Conservation (phyloP, 495 filamentous ascomycete genomes). For the Penicillium flavigenum region DNA sequence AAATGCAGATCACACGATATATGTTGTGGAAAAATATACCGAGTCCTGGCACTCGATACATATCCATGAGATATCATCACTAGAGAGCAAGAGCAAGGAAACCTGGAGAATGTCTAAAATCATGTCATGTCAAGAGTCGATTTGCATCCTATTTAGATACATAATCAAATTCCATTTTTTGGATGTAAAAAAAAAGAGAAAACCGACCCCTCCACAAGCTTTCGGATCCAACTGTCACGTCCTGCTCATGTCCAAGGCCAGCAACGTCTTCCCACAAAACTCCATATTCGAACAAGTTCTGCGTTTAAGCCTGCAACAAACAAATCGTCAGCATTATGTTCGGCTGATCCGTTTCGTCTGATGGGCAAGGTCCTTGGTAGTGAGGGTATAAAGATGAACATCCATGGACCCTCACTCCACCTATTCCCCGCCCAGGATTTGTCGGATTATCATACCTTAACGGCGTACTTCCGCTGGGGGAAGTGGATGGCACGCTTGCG, state of each 20-base stretch:
- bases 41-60: background rate
- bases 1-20: background rate
- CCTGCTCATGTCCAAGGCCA: slow-evolving; percentile 35
- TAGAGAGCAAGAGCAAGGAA: slow-evolving; percentile 4
- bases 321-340: slow-evolving; percentile 6
- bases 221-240: slow-evolving; percentile 39
- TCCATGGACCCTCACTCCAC: background rate
- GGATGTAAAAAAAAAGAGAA: slow-evolving; percentile 40
- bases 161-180: slow-evolving; percentile 44
- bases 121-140: slow-evolving; percentile 49
- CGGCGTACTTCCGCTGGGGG: slow-evolving; percentile 95
- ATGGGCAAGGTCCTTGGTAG: background rate
- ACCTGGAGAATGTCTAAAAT: slow-evolving; percentile 19
- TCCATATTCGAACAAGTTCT: slow-evolving; percentile 43
- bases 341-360: background rate
- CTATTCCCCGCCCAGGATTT: background rate
- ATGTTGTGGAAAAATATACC: background rate
- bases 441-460: slow-evolving; percentile 70
- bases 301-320: slow-evolving; percentile 42
- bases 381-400: background rate
- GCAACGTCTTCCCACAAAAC: slow-evolving; percentile 39
- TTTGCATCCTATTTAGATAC: slow-evolving; percentile 50
- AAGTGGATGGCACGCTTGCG: slow-evolving; percentile 95
- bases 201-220: slow-evolving; percentile 41
- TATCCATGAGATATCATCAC: background rate